Evolutionary conservation across 108 stramenopile species (phyloP).

Genomic region (Licmophora abbreviata): DNA sequence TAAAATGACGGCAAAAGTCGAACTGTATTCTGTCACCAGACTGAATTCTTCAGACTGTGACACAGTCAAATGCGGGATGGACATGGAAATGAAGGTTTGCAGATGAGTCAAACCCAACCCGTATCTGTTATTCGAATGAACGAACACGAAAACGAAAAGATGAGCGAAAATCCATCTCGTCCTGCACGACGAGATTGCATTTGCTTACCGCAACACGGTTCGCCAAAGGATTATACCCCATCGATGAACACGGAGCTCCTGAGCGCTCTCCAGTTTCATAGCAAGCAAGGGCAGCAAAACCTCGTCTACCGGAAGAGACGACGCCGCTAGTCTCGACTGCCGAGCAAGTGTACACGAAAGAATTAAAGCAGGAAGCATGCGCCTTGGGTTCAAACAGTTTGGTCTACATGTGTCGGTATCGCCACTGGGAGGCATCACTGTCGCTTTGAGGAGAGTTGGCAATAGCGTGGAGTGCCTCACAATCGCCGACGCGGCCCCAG

Average conservation of each 20-base stretch:
- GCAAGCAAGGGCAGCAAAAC: slow-evolving; percentile 26
- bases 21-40: slow-evolving; percentile 36
- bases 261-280: slow-evolving; percentile 9
- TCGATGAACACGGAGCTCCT: slow-evolving; percentile 46
- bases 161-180: too few species aligned
- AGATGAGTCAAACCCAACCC: slow-evolving; percentile 46
- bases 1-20: slow-evolving; percentile 4
- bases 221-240: slow-evolving; percentile 62
- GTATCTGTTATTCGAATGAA: too few species aligned
- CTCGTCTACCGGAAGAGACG: slow-evolving; percentile 14
- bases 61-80: slow-evolving; percentile 32
- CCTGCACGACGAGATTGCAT: too few species aligned
- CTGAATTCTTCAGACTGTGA: slow-evolving; percentile 1
- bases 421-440: not conserved
- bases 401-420: not conserved
- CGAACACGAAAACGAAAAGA: too few species aligned
- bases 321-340: slow-evolving; percentile 71
- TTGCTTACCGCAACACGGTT: slow-evolving; percentile 50
- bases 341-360: slow-evolving; percentile 56
- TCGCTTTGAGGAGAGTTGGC: slow-evolving; percentile 16
- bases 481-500: slow-evolving; percentile 79
- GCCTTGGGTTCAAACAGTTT: too few species aligned
- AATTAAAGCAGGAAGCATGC: slow-evolving; percentile 39
- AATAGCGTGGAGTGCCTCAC: slow-evolving; percentile 52
- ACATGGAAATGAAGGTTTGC: slow-evolving; percentile 37